phyloP scores from a whole-genome alignment of 192 early-diverging fungal species.

The Coemansia asiatica region DNA sequence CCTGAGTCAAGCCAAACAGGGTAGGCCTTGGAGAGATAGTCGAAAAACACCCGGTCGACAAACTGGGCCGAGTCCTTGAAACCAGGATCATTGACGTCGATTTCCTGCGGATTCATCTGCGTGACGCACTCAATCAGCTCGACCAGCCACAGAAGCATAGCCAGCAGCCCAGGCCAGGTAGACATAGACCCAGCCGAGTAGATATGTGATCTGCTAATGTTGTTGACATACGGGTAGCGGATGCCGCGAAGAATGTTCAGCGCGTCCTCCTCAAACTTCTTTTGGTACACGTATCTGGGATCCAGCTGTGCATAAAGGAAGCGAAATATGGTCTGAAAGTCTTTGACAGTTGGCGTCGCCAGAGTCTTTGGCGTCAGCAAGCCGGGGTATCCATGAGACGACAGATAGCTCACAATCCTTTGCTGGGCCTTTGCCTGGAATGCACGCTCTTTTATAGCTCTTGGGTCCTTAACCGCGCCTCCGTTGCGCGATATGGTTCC shows the following conservation, averaged over 20 bases:
- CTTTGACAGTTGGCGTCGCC: conserved; percentile 64
- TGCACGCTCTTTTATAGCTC: conserved; percentile 64
- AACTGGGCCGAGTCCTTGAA: conserved; percentile 54
- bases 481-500: conserved; percentile 42
- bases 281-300: conserved; percentile 59
- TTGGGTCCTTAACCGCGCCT: conserved; percentile 65
- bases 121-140: conserved; percentile 64
- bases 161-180: conserved; percentile 67
- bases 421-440: conserved; percentile 62
- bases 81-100: conserved; percentile 31
- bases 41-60: conserved; percentile 72
- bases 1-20: conserved; percentile 62
- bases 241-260: conserved; percentile 61
- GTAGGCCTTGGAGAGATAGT: conserved; percentile 68
- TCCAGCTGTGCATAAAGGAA: conserved; percentile 73
- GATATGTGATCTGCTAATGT: conserved; percentile 72
- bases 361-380: conserved; percentile 61
- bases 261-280: conserved; percentile 74
- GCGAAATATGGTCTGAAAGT: conserved; percentile 72
- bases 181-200: conserved; percentile 66
- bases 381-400: conserved; percentile 62
- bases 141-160: conserved; percentile 74
- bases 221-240: conserved; percentile 45
- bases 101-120: conserved; percentile 49
- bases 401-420: conserved; percentile 64